These are phyloP conservation scores for Backusella australiensis DNA, from an alignment of 192 early-diverging fungal species.

Conservation along the genomic window DNA sequence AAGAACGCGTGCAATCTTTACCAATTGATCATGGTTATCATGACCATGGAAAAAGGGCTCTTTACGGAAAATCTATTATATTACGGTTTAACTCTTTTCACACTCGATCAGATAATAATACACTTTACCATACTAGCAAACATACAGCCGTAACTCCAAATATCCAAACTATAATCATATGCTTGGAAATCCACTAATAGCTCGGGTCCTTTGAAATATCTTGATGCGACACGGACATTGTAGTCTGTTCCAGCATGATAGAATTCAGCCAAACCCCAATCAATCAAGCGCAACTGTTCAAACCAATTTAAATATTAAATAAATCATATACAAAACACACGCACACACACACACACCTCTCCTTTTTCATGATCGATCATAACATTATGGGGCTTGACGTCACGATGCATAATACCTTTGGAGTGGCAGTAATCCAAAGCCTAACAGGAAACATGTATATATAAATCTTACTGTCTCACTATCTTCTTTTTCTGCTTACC, in stretches of 20 bases:
- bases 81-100: too few relatives aligned
- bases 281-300: constrained; percentile 83
- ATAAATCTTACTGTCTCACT: neutral
- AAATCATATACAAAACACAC: neutral
- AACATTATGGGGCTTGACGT: constrained; percentile 99
- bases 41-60: constrained; percentile 99
- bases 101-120: too few relatives aligned
- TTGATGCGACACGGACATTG: constrained; percentile 97
- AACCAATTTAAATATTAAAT: too few relatives aligned
- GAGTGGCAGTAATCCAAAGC: constrained; percentile 98
- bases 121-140: constrained; percentile 92
- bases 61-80: constrained; percentile 90
- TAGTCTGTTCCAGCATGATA: constrained; percentile 97
- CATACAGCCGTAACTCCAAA: constrained; percentile 99
- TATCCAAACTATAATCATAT: constrained; percentile 99
- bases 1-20: constrained; percentile 97
- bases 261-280: constrained; percentile 99
- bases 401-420: constrained; percentile 98
- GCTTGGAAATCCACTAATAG: constrained; percentile 97
- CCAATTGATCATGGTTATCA: constrained; percentile 98
- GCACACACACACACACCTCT: constrained; percentile 49
- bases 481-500: constrained; percentile 35
- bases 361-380: constrained; percentile 99
- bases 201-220: constrained; percentile 99
- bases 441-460: constrained; percentile 28